A percentile compares a stretch with the other conserved stretches of the same genome.
phyloP scores from a whole-genome alignment of 371 early-diverging fungal species.

The Capillidium heterosporum region DNA sequence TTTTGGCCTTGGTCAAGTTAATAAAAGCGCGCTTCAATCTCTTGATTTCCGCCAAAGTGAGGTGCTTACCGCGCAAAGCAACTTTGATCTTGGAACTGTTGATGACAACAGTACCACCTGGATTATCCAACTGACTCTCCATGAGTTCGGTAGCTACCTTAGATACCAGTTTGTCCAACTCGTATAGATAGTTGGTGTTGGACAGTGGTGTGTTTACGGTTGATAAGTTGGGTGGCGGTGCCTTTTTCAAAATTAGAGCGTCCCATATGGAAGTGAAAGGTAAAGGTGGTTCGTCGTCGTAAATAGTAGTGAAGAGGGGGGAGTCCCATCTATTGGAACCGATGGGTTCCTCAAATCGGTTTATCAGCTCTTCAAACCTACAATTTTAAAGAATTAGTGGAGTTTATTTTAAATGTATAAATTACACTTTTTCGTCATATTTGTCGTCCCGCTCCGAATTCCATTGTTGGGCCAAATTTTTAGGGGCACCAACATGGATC shows the following conservation, averaged over 20 bases:
- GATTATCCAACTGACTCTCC: constrained; percentile 53
- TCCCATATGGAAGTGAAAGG: constrained; percentile 43
- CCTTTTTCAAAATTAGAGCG: constrained; percentile 49
- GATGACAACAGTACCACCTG: constrained; percentile 7
- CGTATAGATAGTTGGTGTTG: constrained; percentile 76
- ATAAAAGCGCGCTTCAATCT: constrained; percentile 69
- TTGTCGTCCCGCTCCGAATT: constrained; percentile 26
- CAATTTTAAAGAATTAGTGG: not conserved
- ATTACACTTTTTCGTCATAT: constrained; percentile 31
- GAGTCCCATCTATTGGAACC: constrained; percentile 84
- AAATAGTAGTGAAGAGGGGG: constrained; percentile 73
- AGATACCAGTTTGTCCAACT: constrained; percentile 64
- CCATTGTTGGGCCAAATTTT: constrained; percentile 40
- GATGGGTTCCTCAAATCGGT: constrained; percentile 90
- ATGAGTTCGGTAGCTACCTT: constrained; percentile 61
- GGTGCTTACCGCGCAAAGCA: constrained; percentile 46
- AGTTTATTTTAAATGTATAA: not conserved
- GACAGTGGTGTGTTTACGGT: constrained; percentile 74
- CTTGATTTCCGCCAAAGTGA: constrained; percentile 68
- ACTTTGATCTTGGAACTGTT: constrained; percentile 5
- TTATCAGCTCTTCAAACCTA: constrained; percentile 66
- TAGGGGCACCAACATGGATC: constrained; percentile 52
- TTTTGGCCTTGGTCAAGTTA: constrained; percentile 68
- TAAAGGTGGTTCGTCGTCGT: constrained; percentile 39
- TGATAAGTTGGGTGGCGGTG: constrained; percentile 68